Percentiles rank a stretch among this genome's conserved stretches.
phyloP scores from a whole-genome alignment of 1,284 basidiomycete species.

The Hemileccinum hortonii region DNA sequence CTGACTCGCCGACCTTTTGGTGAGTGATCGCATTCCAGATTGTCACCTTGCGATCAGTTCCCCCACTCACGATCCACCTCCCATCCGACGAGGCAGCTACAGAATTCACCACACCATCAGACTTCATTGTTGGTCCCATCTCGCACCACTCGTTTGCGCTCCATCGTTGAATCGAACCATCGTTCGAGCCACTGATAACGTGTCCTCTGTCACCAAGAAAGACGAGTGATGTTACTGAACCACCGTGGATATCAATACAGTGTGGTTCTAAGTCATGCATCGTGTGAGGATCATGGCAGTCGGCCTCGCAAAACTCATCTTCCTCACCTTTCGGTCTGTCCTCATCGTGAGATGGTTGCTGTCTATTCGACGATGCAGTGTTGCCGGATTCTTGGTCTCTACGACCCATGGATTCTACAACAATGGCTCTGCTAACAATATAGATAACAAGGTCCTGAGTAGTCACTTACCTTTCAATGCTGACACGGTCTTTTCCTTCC shows the following conservation, averaged over 20 bases:
- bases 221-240: slow-evolving; percentile 4
- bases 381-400: background rate
- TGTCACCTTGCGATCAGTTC: slow-evolving; percentile 2
- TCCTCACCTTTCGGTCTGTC: background rate
- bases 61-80: slow-evolving; percentile 1
- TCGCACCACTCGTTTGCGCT: background rate
- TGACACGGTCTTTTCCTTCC: background rate
- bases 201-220: slow-evolving; percentile 10
- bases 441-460: background rate
- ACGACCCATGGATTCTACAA: background rate
- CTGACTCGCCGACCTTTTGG: background rate
- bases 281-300: background rate
- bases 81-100: slow-evolving; percentile 4
- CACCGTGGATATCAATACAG: background rate
- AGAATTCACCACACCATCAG: background rate
- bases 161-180: slow-evolving; percentile 9
- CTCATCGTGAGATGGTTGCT: too few relatives aligned
- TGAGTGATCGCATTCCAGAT: slow-evolving; percentile 1
- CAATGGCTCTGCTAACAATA: background rate
- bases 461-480: background rate
- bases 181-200: background rate
- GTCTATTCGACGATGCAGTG: background rate
- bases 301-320: background rate
- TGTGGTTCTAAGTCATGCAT: background rate
- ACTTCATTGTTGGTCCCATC: slow-evolving; percentile 1